Conservation (phyloP, 2,329 filamentous ascomycete species). For the Claviceps pazoutovae region DNA sequence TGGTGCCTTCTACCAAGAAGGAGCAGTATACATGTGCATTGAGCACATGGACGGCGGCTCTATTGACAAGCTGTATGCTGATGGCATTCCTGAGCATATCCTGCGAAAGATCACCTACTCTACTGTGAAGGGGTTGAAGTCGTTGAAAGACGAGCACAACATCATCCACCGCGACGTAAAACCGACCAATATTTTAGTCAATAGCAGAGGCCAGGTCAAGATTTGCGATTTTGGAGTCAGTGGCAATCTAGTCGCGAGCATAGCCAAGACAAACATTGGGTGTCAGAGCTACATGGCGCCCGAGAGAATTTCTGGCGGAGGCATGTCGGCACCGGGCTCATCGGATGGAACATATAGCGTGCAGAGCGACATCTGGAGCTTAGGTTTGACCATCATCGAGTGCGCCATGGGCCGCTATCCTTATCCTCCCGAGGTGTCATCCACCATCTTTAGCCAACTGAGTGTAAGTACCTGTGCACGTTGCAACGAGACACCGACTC, state of each 20-base stretch:
- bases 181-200: conserved; percentile 94
- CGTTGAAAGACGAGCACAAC: conserved; percentile 93
- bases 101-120: conserved; percentile 81
- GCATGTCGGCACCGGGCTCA: conserved; percentile 54
- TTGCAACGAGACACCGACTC: too few species aligned
- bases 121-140: conserved; percentile 82
- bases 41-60: conserved; percentile 99
- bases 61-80: conserved; percentile 87
- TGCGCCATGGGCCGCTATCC: conserved; percentile 90
- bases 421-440: conserved; percentile 92
- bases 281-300: conserved; percentile 99
- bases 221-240: conserved; percentile 98
- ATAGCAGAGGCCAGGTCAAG: conserved; percentile 82
- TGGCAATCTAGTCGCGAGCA: conserved; percentile 91
- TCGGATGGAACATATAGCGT: conserved; percentile 86
- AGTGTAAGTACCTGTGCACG: conserved; percentile 49
- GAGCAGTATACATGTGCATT: conserved; percentile 97
- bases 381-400: conserved; percentile 89
- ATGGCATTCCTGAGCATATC: conserved; percentile 79
- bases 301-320: conserved; percentile 81
- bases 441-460: conserved; percentile 95
- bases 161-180: conserved; percentile 99
- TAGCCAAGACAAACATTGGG: conserved; percentile 96
- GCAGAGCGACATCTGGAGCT: conserved; percentile 94
- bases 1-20: conserved; percentile 96